These are phyloP conservation scores for Astrocystis sublimbata DNA, from an alignment of 495 filamentous ascomycete species.

Conservation along the genomic window DNA sequence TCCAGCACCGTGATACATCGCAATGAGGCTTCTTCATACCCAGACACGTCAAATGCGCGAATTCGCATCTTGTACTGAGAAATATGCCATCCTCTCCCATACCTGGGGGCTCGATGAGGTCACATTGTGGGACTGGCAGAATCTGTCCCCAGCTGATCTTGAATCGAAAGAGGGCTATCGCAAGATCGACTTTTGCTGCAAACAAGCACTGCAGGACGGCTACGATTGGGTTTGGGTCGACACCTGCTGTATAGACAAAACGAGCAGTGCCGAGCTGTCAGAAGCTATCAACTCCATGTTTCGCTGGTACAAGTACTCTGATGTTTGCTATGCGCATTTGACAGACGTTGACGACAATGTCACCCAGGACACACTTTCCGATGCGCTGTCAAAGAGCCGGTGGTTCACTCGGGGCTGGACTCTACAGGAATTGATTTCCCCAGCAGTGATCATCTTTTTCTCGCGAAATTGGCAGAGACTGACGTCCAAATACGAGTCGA, in stretches of 20 bases:
- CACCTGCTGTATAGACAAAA: slow-evolving; percentile 24
- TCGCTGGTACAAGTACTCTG: slow-evolving; percentile 21
- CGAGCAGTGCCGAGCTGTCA: background rate
- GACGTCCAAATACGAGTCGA: background rate
- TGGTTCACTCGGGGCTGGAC: background rate
- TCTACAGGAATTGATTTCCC: background rate
- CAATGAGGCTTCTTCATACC: background rate
- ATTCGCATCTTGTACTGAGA: background rate
- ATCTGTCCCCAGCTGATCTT: background rate
- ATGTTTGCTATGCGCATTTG: slow-evolving; percentile 27
- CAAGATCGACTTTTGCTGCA: slow-evolving; percentile 23
- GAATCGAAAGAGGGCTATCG: background rate
- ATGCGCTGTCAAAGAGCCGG: background rate
- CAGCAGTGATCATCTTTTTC: background rate
- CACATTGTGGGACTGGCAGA: slow-evolving; percentile 1
- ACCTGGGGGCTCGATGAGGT: slow-evolving; percentile 19
- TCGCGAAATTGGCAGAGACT: background rate
- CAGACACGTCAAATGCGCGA: background rate
- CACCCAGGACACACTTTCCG: background rate
- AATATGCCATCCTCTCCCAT: slow-evolving; percentile 22
- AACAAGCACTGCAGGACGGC: slow-evolving; percentile 1
- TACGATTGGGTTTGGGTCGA: slow-evolving; percentile 27
- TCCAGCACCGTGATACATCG: background rate
- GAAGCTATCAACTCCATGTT: slow-evolving; percentile 14
- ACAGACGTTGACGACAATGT: slow-evolving; percentile 10